Evolutionary conservation across 1,284 basidiomycete genomes (phyloP).

Genomic region (Boletellus dicymbophilus): DNA sequence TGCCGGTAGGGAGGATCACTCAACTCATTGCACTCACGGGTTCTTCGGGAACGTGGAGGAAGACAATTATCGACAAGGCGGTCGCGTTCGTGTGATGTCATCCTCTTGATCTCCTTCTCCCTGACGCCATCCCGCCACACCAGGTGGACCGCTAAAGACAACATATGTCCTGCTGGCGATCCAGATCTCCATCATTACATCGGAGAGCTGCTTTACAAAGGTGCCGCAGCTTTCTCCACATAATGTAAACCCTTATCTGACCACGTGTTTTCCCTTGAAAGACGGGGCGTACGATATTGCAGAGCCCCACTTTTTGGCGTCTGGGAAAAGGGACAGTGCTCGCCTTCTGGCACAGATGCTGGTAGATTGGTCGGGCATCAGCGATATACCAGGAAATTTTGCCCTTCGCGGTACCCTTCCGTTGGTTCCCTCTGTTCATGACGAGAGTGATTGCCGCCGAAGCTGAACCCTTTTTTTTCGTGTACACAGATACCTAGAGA

Average conservation of each 20-base stretch:
- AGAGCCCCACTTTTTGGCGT: constrained; percentile 79
- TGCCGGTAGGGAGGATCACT: constrained; percentile 70
- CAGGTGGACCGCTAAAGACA: constrained; percentile 82
- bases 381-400: constrained; percentile 61
- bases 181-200: constrained; percentile 84
- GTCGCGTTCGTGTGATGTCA: constrained; percentile 59
- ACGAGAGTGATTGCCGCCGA: not conserved
- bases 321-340: constrained; percentile 87
- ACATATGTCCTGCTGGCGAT: constrained; percentile 83
- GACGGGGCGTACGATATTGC: constrained; percentile 76
- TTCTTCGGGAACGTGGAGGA: constrained; percentile 75
- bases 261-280: constrained; percentile 31
- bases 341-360: constrained; percentile 84
- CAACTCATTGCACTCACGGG: constrained; percentile 82
- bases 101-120: constrained; percentile 5
- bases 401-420: constrained; percentile 83
- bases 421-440: constrained; percentile 45
- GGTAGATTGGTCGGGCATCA: constrained; percentile 69
- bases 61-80: constrained; percentile 77
- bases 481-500: constrained; percentile 69
- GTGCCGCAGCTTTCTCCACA: constrained; percentile 40
- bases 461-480: not conserved
- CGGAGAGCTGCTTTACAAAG: constrained; percentile 87
- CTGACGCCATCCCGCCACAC: constrained; percentile 6
- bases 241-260: not conserved